phyloP scores from a whole-genome alignment of 805 yeast genomes.

The Starmerella tilneyi region DNA sequence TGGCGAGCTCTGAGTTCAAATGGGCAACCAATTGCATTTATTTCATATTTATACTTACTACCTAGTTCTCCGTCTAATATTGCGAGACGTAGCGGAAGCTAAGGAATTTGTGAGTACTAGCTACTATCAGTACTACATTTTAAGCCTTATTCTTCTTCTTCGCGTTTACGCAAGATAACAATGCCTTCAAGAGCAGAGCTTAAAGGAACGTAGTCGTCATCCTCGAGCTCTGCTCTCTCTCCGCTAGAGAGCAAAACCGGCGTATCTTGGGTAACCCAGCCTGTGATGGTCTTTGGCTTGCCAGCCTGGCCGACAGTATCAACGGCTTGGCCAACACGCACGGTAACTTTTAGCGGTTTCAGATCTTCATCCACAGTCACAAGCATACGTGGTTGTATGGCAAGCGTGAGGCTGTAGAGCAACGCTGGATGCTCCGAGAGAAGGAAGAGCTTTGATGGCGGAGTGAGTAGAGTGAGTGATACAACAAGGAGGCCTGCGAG shows the following conservation, averaged over 20 bases:
- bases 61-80: no score
- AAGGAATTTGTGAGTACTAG: no score
- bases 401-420: constrained; percentile 75
- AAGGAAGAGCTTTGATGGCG: constrained; percentile 54
- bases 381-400: constrained; percentile 85
- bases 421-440: constrained; percentile 65
- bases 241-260: constrained; percentile 91
- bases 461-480: constrained; percentile 73
- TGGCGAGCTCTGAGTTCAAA: constrained; percentile 30
- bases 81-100: no score
- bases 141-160: not conserved
- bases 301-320: constrained; percentile 99
- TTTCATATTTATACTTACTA: not conserved
- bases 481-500: constrained; percentile 83
- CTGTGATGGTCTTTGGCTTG: constrained; percentile 95
- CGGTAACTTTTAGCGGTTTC: constrained; percentile 88
- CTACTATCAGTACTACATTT: not conserved
- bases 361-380: constrained; percentile 85
- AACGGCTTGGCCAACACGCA: constrained; percentile 97
- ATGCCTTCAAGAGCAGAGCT: constrained; percentile 82
- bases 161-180: constrained; percentile 66
- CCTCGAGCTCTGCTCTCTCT: constrained; percentile 94
- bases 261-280: constrained; percentile 98
- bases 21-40: not conserved
- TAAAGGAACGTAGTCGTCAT: constrained; percentile 79